Evolutionary conservation across 805 yeast genomes (phyloP).

Genomic region (Metschnikowia anglica): DNA sequence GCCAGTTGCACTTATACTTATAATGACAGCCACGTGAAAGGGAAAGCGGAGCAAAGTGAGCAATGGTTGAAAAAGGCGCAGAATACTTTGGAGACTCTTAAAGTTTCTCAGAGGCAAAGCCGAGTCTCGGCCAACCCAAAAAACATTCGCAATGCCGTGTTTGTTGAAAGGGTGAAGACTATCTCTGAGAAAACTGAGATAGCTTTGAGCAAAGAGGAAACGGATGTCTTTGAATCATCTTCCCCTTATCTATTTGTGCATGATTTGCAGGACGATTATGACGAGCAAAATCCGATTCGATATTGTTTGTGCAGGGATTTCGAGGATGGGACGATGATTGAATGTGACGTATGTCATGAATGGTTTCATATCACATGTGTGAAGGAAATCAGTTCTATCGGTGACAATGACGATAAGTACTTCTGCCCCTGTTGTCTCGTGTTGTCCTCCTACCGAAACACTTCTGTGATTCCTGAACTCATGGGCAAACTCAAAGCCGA

Average conservation of each 20-base stretch:
- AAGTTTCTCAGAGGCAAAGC: conserved; percentile 16
- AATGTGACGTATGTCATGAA: conserved; percentile 67
- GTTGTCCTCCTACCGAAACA: conserved; percentile 4
- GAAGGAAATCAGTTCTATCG: conserved; percentile 13
- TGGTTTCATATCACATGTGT: conserved; percentile 71
- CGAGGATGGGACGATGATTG: conserved; percentile 65
- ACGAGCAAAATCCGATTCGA: conserved; percentile 14
- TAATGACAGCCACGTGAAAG: conserved; percentile 16
- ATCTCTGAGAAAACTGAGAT: conserved; percentile 24
- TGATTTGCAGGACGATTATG: conserved; percentile 11
- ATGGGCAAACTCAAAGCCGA: conserved; percentile 1
- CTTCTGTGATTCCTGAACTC: conserved; percentile 2
- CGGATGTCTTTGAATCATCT: conserved; percentile 26
- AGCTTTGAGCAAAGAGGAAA: conserved; percentile 27
- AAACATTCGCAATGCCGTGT: conserved; percentile 20
- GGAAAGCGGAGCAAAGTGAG: conserved; percentile 22
- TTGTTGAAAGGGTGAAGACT: conserved; percentile 23
- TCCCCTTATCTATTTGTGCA: conserved; percentile 24
- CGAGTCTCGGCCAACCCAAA: conserved; percentile 7
- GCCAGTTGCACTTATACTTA: conserved; percentile 24
- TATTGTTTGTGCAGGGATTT: conserved; percentile 64
- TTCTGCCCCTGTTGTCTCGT: conserved; percentile 18
- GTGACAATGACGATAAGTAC: conserved; percentile 19
- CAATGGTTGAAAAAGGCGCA: conserved; percentile 25
- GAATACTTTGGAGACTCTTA: conserved; percentile 16